phyloP scores from a whole-genome alignment of 257 asterid species.

The Solanum tarapatanum region DNA sequence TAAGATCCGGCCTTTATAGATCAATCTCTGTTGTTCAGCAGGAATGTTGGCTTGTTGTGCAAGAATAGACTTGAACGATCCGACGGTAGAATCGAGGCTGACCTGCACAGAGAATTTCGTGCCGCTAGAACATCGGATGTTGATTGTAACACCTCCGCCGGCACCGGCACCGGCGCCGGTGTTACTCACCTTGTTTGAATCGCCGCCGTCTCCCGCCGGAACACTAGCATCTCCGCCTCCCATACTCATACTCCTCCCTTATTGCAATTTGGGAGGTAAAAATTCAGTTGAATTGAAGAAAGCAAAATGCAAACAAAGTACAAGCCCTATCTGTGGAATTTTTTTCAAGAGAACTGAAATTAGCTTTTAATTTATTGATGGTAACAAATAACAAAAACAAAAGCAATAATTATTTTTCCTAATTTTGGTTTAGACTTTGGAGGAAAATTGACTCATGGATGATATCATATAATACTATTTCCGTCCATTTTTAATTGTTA shows the following conservation, averaged over 20 bases:
- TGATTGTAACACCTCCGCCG: conserved; percentile 27
- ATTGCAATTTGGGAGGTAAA: background rate
- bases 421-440: background rate
- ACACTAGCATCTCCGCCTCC: background rate
- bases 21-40: conserved; percentile 40
- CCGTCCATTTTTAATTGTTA: no score
- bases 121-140: conserved; percentile 42
- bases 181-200: background rate
- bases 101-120: conserved; percentile 29
- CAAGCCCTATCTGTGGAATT: background rate
- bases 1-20: conserved; percentile 55
- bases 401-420: background rate
- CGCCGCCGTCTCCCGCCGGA: background rate
- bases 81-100: conserved; percentile 30
- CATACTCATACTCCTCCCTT: background rate
- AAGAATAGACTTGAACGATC: conserved; percentile 34
- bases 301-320: background rate
- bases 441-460: background rate
- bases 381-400: background rate
- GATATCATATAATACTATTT: background rate
- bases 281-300: background rate
- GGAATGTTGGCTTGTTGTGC: conserved; percentile 37
- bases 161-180: background rate
- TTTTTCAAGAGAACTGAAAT: background rate
- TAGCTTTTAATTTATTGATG: background rate